Percentiles rank a stretch among this genome's conserved stretches.
Conservation (phyloP, 108 stramenopile genomes). For the Nitzschia inconspicua region DNA sequence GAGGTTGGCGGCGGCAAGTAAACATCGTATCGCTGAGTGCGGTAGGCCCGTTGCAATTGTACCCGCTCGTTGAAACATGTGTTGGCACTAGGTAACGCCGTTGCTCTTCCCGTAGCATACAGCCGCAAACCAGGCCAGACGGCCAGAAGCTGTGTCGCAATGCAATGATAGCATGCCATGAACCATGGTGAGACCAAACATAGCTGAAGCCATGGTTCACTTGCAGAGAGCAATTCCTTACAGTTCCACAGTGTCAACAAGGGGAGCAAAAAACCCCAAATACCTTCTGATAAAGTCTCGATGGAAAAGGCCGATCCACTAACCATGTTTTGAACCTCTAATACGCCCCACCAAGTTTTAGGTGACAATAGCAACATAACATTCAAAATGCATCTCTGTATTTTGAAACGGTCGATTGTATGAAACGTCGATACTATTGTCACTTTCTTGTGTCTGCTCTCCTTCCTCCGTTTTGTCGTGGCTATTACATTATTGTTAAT, state of each 20-base stretch:
- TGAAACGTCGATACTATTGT: too few species aligned
- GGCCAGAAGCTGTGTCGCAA: neutral
- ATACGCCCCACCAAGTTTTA: conserved; percentile 15
- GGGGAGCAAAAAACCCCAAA: neutral
- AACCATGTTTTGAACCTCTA: neutral
- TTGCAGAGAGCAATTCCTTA: neutral
- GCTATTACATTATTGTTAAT: too few species aligned
- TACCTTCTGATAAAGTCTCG: neutral
- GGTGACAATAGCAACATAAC: conserved; percentile 7
- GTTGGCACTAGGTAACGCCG: conserved; percentile 7
- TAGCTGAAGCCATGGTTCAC: neutral
- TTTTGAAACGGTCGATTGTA: too few species aligned
- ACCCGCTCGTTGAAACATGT: neutral
- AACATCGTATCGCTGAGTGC: conserved; percentile 26
- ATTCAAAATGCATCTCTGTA: too few species aligned
- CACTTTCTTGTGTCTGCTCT: too few species aligned
- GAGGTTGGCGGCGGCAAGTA: conserved; percentile 28
- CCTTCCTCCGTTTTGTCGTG: too few species aligned
- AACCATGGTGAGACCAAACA: conserved; percentile 14
- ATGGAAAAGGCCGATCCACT: conserved; percentile 1
- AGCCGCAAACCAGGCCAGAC: neutral
- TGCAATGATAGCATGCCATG: neutral
- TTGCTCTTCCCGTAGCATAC: neutral
- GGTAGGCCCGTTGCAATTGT: conserved; percentile 12
- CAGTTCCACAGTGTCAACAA: neutral